Evolutionary conservation across 768 basidiomycete species (phyloP).

Genomic region (Tricholoma bakamatsutake): DNA sequence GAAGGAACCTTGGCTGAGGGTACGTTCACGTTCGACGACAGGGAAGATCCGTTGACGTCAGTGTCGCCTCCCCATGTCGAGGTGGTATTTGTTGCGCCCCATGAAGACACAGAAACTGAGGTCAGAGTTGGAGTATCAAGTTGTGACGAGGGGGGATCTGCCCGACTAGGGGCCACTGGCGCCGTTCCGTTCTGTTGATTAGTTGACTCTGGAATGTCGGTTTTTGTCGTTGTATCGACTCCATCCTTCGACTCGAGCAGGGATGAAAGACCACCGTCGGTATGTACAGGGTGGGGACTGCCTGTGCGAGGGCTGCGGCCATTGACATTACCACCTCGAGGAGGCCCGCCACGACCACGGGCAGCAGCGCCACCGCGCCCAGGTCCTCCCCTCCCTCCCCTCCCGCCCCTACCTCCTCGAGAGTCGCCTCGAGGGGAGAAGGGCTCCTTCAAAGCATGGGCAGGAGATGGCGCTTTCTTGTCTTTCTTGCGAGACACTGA

Average conservation of each 20-base stretch:
- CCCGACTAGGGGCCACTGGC: conserved; percentile 23
- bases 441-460: conserved; percentile 48
- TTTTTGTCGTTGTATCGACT: conserved; percentile 21
- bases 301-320: conserved; percentile 33
- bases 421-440: conserved; percentile 44
- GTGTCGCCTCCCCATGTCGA: conserved; percentile 30
- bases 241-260: conserved; percentile 17
- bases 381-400: conserved; percentile 54
- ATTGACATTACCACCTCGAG: conserved; percentile 36
- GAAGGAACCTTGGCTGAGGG: conserved; percentile 29
- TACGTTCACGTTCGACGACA: conserved; percentile 14
- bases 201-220: conserved; percentile 13
- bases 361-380: conserved; percentile 48
- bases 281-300: conserved; percentile 23
- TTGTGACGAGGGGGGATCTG: conserved; percentile 25
- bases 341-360: conserved; percentile 44
- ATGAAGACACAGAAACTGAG: conserved; percentile 29
- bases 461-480: conserved; percentile 52
- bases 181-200: conserved; percentile 25
- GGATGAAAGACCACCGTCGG: conserved; percentile 18
- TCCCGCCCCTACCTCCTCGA: conserved; percentile 57
- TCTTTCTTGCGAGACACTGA: conserved; percentile 85
- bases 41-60: conserved; percentile 33
- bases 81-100: conserved; percentile 23
- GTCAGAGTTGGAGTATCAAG: conserved; percentile 25